Evolutionary conservation across 2,329 filamentous ascomycete species (phyloP).

Genomic region (Volutella citrinella): DNA sequence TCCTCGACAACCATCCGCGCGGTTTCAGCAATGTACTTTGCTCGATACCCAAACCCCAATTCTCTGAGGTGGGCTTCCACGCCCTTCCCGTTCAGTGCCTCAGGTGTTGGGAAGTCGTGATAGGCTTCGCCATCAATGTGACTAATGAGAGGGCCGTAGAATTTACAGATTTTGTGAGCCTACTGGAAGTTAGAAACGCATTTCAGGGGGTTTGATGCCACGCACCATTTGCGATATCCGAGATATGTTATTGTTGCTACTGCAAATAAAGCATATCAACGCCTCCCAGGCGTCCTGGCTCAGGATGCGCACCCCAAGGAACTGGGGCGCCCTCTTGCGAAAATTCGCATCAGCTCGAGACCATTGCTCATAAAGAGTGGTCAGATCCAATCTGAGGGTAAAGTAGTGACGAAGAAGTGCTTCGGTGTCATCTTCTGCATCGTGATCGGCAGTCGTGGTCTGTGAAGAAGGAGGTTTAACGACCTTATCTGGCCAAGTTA

Average conservation of each 20-base stretch:
- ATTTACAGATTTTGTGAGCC: conserved; percentile 81
- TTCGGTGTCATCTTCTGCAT: conserved; percentile 62
- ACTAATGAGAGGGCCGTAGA: conserved; percentile 79
- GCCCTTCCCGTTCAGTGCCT: conserved; percentile 66
- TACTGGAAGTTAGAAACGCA: no score
- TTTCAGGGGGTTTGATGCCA: no score
- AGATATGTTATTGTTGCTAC: conserved; percentile 96
- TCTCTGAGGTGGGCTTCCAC: conserved; percentile 78
- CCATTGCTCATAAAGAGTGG: conserved; percentile 81
- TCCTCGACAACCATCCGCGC: conserved; percentile 69
- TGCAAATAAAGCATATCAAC: conserved; percentile 92
- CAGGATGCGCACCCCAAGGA: conserved; percentile 87
- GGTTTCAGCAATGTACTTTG: conserved; percentile 87
- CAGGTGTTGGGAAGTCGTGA: conserved; percentile 82
- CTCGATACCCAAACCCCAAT: conserved; percentile 91
- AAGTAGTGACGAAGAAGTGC: conserved; percentile 80
- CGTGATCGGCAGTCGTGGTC: conserved; percentile 3
- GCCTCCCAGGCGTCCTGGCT: conserved; percentile 97
- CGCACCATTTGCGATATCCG: conserved; percentile 91
- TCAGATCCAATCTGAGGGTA: conserved; percentile 76
- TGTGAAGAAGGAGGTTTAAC: conserved; percentile 11
- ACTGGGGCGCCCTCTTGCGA: conserved; percentile 78
- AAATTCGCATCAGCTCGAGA: conserved; percentile 84
- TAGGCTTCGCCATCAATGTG: conserved; percentile 68
- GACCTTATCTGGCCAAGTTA: conserved; percentile 52